These are phyloP conservation scores for Adansonia rubrostipa DNA, from an alignment of 441 rosid genomes.

Conservation along the genomic window DNA sequence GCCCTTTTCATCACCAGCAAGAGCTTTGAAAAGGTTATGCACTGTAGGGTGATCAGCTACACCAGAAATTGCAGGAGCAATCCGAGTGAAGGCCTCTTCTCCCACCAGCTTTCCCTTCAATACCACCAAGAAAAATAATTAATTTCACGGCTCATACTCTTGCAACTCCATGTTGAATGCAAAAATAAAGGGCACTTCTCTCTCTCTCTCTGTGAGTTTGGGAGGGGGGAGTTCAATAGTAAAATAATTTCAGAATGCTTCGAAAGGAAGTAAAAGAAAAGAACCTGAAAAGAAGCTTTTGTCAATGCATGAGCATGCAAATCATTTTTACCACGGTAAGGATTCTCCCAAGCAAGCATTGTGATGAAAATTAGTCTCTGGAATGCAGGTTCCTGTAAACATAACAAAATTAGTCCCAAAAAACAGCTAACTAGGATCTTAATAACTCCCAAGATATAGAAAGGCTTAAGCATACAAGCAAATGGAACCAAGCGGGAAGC, in stretches of 20 bases:
- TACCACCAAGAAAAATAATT: constrained; percentile 30
- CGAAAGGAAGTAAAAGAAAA: constrained; percentile 23
- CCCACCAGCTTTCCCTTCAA: constrained; percentile 73
- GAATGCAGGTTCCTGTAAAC: constrained; percentile 78
- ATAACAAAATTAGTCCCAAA: neutral
- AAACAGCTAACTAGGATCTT: neutral
- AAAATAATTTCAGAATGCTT: constrained; percentile 18
- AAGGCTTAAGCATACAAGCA: neutral
- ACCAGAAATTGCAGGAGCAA: constrained; percentile 88
- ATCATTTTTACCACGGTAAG: constrained; percentile 54
- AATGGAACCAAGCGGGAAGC: neutral
- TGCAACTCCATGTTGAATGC: constrained; percentile 25
- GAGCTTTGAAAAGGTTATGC: constrained; percentile 83
- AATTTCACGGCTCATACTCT: constrained; percentile 29
- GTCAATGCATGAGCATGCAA: constrained; percentile 33
- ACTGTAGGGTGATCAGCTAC: constrained; percentile 89
- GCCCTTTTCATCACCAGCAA: constrained; percentile 66
- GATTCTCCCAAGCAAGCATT: constrained; percentile 96
- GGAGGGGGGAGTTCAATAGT: too few species aligned
- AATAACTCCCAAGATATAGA: neutral
- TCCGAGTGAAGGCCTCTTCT: constrained; percentile 84
- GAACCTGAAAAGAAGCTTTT: constrained; percentile 74
- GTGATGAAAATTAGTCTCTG: constrained; percentile 87
- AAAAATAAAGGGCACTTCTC: neutral
- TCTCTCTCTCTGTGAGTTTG: too few species aligned